phyloP scores from a whole-genome alignment of 176 grass and related monocot genomes.

The Olyra latifolia region DNA sequence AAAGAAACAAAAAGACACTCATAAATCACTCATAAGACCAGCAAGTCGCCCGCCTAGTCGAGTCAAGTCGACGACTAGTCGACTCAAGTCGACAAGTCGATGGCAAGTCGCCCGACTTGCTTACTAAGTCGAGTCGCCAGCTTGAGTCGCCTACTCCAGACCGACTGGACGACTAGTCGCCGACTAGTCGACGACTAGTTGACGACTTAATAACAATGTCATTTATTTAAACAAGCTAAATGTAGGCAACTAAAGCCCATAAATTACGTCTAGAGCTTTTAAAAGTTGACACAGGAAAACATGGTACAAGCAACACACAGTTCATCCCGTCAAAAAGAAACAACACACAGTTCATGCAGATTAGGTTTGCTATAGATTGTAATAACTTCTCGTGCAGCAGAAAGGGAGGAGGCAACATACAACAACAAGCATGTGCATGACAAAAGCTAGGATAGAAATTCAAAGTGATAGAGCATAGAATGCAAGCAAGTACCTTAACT shows the following conservation, averaged over 20 bases:
- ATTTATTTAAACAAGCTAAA: not conserved
- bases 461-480: not conserved
- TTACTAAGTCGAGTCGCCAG: no score
- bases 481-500: constrained; percentile 65
- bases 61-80: no score
- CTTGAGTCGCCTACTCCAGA: no score
- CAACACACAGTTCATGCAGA: not conserved
- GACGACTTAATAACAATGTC: no score
- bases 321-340: not conserved
- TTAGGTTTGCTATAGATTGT: not conserved
- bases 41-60: no score
- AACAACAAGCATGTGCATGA: not conserved
- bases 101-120: no score
- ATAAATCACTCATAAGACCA: no score
- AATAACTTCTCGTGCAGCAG: not conserved
- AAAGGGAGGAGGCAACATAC: not conserved
- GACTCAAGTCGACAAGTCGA: no score
- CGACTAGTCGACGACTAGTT: no score
- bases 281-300: not conserved
- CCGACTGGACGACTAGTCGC: no score
- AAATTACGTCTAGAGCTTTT: not conserved
- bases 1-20: no score
- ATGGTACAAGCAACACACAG: not conserved
- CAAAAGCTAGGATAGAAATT: not conserved
- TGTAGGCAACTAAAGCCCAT: not conserved